Evolutionary conservation across 768 basidiomycete genomes (phyloP), one percentile per base, ranked within the genome.

Genomic region (Cystofilobasidium ferigula): DNA sequence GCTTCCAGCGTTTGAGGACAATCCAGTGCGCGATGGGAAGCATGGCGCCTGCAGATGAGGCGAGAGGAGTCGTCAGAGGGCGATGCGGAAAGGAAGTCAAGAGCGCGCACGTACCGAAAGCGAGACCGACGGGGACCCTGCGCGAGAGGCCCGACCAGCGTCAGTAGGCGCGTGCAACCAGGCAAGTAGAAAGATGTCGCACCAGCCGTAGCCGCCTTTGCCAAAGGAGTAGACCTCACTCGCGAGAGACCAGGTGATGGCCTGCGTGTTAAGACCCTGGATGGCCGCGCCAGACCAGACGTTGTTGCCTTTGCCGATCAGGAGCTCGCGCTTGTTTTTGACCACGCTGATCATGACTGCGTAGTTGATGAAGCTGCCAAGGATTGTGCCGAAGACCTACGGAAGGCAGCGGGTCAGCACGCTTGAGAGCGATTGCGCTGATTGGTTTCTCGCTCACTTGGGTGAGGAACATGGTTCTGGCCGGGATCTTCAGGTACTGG

Each of bases 351-450:
- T 69, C 68, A 69, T 69, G 47, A 64, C 59, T 10, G 56, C 68
- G 63, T 65, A 69, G 38, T 69, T 69, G 68, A 69, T 65, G 63
- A 69, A 69, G 14, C 43, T 59, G 0, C 68, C 68, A 38, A 69
- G 59, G 38, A 69, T 38, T 0, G 63, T 61, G 18, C 68, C 63
- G 22, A 51, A 69, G 7, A 64, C 51, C 53, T 69, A n/a, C n/a
- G n/a, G 68, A 10, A 42, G 20, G 40, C 40, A 42, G 20, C 40
- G 40, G 20, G 40, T 10, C 40, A 42, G 10, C n/a, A n/a, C n/a
- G n/a, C n/a, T n/a, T n/a, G n/a, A 10, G 40, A 42, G 10, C 40
- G 40, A 42, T 10, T 20, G 20, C 10, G 40, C 10, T 10, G 20
- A 42, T 10, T 10, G 40, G 40, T 10, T 10, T 10, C 10, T 10